Conservation (phyloP, 352 stramenopile species). For the Pythium utonaiense region DNA sequence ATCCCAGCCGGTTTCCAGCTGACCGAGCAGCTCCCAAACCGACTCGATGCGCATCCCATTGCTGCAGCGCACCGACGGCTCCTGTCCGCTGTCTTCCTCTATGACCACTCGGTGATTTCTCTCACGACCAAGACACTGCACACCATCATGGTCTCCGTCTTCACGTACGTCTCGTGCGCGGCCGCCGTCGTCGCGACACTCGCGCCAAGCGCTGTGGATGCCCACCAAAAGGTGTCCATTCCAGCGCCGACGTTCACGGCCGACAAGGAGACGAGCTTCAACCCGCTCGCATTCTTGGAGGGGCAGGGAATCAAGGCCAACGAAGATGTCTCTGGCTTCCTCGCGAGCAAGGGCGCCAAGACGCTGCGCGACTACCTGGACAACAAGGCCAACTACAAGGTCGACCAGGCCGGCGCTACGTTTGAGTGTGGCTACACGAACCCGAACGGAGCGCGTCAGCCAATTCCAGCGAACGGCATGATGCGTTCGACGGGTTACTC, state of each 20-base stretch:
- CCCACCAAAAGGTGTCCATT: neutral
- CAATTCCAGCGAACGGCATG: slow-evolving; percentile 22
- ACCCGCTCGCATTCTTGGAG: slow-evolving; percentile 1
- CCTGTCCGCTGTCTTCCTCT: neutral
- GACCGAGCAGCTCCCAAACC: neutral
- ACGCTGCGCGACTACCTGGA: slow-evolving; percentile 40
- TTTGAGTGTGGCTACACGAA: slow-evolving; percentile 22
- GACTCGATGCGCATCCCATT: neutral
- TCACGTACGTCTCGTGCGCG: neutral
- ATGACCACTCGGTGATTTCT: neutral
- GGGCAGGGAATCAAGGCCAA: slow-evolving; percentile 35
- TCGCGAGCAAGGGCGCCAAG: slow-evolving; percentile 29
- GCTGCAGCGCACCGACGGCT: too few species aligned
- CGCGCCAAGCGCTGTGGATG: neutral
- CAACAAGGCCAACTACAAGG: slow-evolving; percentile 33
- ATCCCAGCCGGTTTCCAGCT: neutral
- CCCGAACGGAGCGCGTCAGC: slow-evolving; percentile 14
- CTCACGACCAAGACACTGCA: neutral
- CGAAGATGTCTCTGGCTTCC: slow-evolving; percentile 37
- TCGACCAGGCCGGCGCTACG: slow-evolving; percentile 24
- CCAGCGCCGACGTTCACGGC: neutral
- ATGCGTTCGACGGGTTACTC: slow-evolving; percentile 30
- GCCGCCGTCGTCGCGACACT: neutral
- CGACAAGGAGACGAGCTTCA: slow-evolving; percentile 4
- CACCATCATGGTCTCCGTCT: neutral